Evolutionary conservation across 2,329 filamentous ascomycete genomes (phyloP).

Genomic region (Diplodia corticola): DNA sequence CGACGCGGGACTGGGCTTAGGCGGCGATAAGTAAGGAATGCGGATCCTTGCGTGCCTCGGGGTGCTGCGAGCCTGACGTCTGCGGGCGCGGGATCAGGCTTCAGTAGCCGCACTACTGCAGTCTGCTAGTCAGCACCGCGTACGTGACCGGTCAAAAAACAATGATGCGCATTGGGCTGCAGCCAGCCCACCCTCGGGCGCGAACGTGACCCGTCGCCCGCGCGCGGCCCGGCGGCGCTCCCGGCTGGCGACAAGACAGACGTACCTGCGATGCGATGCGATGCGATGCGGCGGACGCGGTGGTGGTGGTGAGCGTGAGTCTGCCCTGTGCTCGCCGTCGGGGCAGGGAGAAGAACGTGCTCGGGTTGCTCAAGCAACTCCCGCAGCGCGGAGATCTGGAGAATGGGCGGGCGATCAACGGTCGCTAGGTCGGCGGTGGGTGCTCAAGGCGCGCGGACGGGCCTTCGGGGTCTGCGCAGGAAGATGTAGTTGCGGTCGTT

Average conservation of each 20-base stretch:
- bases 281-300: no score
- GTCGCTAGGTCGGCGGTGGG: slow-evolving; percentile 1
- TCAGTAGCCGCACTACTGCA: slow-evolving; percentile 22
- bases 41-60: slow-evolving; percentile 5
- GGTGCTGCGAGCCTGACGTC: slow-evolving; percentile 10
- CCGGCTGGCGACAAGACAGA: neutral
- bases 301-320: neutral
- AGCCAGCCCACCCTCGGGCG: slow-evolving; percentile 13
- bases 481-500: slow-evolving; percentile 21
- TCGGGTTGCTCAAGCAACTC: slow-evolving; percentile 21
- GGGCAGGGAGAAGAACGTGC: slow-evolving; percentile 21
- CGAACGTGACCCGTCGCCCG: neutral
- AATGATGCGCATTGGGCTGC: slow-evolving; percentile 22
- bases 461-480: slow-evolving; percentile 21
- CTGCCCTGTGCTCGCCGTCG: slow-evolving; percentile 7
- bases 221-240: neutral
- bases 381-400: slow-evolving; percentile 17
- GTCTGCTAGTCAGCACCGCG: slow-evolving; percentile 20
- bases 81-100: slow-evolving; percentile 7
- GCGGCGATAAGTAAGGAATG: slow-evolving; percentile 22
- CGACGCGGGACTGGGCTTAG: neutral
- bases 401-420: slow-evolving; percentile 19
- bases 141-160: slow-evolving; percentile 18
- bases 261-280: slow-evolving; percentile 4
- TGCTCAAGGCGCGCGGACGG: slow-evolving; percentile 14